Evolutionary conservation across 1,284 basidiomycete species (phyloP).

Genomic region (Cronartium quercuum): DNA sequence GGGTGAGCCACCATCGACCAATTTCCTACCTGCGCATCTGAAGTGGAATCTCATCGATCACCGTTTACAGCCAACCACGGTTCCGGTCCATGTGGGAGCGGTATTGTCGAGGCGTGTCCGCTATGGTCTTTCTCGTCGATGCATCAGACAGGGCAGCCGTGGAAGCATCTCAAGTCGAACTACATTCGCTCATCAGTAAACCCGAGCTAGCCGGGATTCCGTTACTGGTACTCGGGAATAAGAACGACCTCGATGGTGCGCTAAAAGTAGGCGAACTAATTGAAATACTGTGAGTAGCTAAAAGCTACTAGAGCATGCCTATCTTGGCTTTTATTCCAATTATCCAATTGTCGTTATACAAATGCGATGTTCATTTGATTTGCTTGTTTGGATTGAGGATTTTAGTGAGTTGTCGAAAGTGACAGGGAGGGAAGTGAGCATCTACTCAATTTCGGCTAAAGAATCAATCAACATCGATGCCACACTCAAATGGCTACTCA

Average conservation of each 20-base stretch:
- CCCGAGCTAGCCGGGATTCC: constrained; percentile 71
- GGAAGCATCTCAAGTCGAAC: constrained; percentile 77
- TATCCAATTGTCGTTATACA: background rate
- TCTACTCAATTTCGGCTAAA: constrained; percentile 37
- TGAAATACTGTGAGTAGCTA: constrained; percentile 61
- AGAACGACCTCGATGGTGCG: constrained; percentile 80
- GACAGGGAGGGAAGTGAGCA: constrained; percentile 32
- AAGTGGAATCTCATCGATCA: background rate
- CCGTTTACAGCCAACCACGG: constrained; percentile 69
- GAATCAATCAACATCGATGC: constrained; percentile 31
- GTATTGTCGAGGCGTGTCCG: constrained; percentile 89
- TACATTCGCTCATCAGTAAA: constrained; percentile 75
- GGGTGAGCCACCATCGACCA: constrained; percentile 19
- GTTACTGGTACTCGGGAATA: constrained; percentile 87
- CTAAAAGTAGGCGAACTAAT: constrained; percentile 81
- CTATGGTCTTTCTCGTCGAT: constrained; percentile 90
- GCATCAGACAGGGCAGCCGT: constrained; percentile 74
- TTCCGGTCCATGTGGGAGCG: constrained; percentile 83
- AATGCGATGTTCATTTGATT: background rate
- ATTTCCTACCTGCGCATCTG: background rate
- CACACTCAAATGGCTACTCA: constrained; percentile 27
- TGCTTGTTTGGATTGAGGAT: background rate
- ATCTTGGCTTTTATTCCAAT: background rate
- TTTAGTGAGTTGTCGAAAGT: constrained; percentile 36
- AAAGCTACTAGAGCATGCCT: background rate